Evolutionary conservation across 179 eudicot species (phyloP).

Genomic region (Camellia oleifera): DNA sequence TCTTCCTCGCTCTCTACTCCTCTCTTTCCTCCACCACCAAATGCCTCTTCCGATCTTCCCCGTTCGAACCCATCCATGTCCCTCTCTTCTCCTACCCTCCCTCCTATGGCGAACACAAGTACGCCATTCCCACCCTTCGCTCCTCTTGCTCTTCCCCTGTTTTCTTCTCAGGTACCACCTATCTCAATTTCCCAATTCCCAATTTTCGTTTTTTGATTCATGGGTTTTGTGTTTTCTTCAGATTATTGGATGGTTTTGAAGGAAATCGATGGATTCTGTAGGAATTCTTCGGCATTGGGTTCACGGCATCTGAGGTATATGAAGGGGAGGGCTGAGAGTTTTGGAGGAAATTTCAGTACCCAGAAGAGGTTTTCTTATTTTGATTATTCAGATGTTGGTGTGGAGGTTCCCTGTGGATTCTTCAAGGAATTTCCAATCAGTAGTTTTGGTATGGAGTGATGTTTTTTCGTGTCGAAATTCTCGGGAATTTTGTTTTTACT

Average conservation of each 20-base stretch:
- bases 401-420: slow-evolving; percentile 82
- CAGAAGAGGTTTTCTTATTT: slow-evolving; percentile 50
- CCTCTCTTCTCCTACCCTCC: slow-evolving; percentile 77
- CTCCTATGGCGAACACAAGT: slow-evolving; percentile 75
- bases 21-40: slow-evolving; percentile 60
- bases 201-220: slow-evolving; percentile 6
- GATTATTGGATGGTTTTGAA: slow-evolving; percentile 57
- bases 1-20: slow-evolving; percentile 50
- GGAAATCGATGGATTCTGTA: slow-evolving; percentile 41
- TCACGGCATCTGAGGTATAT: slow-evolving; percentile 40
- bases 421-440: slow-evolving; percentile 55
- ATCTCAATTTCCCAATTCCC: not conserved
- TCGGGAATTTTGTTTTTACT: not conserved
- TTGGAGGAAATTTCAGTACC: slow-evolving; percentile 70
- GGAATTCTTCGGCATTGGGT: slow-evolving; percentile 23
- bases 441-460: slow-evolving; percentile 42
- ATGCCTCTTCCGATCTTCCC: slow-evolving; percentile 65
- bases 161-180: slow-evolving; percentile 55
- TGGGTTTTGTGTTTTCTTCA: slow-evolving; percentile 23
- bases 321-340: slow-evolving; percentile 44
- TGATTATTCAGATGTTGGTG: slow-evolving; percentile 37
- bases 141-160: slow-evolving; percentile 82
- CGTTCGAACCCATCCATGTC: slow-evolving; percentile 61
- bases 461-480: not conserved
- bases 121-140: slow-evolving; percentile 68